Conservation (phyloP, 495 filamentous ascomycete species). For the Penicillium steckii region DNA sequence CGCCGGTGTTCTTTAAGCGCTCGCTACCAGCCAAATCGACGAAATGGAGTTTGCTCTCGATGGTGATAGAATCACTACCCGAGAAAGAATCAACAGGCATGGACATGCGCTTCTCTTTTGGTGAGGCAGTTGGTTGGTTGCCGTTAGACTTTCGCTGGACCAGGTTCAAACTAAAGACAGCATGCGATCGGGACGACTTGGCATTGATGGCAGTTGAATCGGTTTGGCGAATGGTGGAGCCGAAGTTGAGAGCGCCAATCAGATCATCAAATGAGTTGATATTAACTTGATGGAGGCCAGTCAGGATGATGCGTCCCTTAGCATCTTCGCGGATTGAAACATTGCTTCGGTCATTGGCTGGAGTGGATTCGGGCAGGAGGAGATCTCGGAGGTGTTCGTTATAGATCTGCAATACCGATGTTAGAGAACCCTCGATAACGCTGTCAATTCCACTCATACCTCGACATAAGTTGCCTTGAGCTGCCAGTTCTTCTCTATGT, state of each 20-base stretch:
- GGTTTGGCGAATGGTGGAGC: constrained; percentile 92
- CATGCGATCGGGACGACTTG: constrained; percentile 97
- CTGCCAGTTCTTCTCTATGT: constrained; percentile 80
- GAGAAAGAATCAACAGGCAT: constrained; percentile 81
- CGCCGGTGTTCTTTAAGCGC: constrained; percentile 93
- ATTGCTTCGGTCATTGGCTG: constrained; percentile 62
- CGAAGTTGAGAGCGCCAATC: constrained; percentile 82
- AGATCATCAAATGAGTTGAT: constrained; percentile 94
- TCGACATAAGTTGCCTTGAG: constrained; percentile 97
- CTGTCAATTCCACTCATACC: constrained; percentile 37
- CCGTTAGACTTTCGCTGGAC: constrained; percentile 76
- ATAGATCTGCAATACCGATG: constrained; percentile 66
- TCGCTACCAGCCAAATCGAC: constrained; percentile 98
- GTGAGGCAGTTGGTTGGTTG: constrained; percentile 36
- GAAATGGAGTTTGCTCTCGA: constrained; percentile 98
- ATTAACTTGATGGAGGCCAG: constrained; percentile 81
- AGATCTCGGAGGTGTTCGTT: constrained; percentile 94
- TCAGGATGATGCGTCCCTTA: constrained; percentile 94
- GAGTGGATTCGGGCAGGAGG: constrained; percentile 73
- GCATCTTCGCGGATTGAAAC: constrained; percentile 90
- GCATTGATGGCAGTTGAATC: constrained; percentile 99
- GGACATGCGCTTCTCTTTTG: constrained; percentile 82
- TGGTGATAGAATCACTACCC: constrained; percentile 70
- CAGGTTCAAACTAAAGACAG: constrained; percentile 94
- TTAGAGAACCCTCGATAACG: constrained; percentile 1